Conservation (phyloP, 176 grass and related monocot species). For the Cymbopogon citratus region DNA sequence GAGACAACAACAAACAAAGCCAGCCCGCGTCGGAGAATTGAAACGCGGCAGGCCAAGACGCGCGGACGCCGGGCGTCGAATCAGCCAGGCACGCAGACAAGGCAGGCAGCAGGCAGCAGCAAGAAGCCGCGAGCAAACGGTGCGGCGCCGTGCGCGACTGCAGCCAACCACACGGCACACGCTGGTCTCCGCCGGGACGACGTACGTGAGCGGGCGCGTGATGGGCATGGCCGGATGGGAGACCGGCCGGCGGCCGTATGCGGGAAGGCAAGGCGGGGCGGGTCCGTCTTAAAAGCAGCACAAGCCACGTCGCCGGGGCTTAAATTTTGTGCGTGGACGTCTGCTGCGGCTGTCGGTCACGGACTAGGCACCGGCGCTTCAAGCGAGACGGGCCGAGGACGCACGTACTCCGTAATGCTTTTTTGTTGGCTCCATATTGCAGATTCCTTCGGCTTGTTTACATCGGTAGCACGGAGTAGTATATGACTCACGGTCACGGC, state of each 20-base stretch:
- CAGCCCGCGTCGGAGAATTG: background rate
- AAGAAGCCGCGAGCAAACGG: background rate
- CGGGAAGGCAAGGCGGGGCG: too few relatives aligned
- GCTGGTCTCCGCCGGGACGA: background rate
- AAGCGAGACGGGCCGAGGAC: background rate
- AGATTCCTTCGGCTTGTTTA: too few relatives aligned
- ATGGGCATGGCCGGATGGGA: too few relatives aligned
- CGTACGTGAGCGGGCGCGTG: background rate
- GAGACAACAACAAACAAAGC: background rate
- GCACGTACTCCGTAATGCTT: too few relatives aligned
- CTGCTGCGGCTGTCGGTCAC: conserved; percentile 31
- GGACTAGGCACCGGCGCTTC: conserved; percentile 9
- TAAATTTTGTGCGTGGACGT: background rate
- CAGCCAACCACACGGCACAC: background rate
- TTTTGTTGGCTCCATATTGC: too few relatives aligned
- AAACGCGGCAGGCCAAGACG: too few relatives aligned
- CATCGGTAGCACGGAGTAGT: too few relatives aligned
- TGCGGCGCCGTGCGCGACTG: background rate
- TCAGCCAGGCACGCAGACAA: background rate
- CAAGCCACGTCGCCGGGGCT: background rate
- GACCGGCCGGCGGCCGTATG: background rate
- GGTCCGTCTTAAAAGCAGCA: conserved; percentile 21
- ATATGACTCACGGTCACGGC: too few relatives aligned
- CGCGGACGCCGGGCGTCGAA: background rate
- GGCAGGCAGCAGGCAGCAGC: background rate